These are phyloP conservation scores for Lumnitzera littorea DNA, from an alignment of 345 rosid genomes.

Conservation along the genomic window DNA sequence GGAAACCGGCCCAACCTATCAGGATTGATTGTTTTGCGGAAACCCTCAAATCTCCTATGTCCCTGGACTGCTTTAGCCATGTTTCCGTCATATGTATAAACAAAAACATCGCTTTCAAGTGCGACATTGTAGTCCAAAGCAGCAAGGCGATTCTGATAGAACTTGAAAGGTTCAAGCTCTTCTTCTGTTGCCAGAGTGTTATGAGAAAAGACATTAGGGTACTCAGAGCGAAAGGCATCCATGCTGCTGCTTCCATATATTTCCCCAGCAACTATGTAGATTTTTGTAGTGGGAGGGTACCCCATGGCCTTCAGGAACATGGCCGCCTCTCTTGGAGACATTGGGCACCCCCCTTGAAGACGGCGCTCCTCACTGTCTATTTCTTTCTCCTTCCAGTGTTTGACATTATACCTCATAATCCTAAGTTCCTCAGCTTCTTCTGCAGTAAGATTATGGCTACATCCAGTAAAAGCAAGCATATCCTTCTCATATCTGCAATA, in stretches of 20 bases:
- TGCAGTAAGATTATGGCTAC: constrained; percentile 79
- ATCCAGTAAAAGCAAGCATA: constrained; percentile 98
- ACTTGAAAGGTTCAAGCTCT: constrained; percentile 66
- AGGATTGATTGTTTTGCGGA: constrained; percentile 76
- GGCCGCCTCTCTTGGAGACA: constrained; percentile 98
- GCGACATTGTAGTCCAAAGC: constrained; percentile 90
- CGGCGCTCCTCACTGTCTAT: constrained; percentile 63
- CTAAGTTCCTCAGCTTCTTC: constrained; percentile 72
- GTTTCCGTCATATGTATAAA: constrained; percentile 88
- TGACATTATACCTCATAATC: constrained; percentile 65
- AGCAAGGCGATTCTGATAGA: constrained; percentile 86
- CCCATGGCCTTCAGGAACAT: constrained; percentile 93
- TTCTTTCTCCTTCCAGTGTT: constrained; percentile 99
- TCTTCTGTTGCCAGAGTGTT: constrained; percentile 68
- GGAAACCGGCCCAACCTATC: constrained; percentile 40
- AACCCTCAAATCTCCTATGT: constrained; percentile 80
- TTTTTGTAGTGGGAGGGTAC: constrained; percentile 71
- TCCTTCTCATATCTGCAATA: constrained; percentile 90
- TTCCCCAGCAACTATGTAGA: constrained; percentile 91
- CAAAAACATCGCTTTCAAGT: constrained; percentile 86
- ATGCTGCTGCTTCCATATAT: constrained; percentile 79
- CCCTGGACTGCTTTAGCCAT: constrained; percentile 99
- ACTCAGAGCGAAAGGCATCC: constrained; percentile 64
- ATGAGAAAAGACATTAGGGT: constrained; percentile 80
- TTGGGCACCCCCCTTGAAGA: constrained; percentile 87